Conservation (phyloP, 208 protist species). For the Vickermania ingenoplastis region DNA sequence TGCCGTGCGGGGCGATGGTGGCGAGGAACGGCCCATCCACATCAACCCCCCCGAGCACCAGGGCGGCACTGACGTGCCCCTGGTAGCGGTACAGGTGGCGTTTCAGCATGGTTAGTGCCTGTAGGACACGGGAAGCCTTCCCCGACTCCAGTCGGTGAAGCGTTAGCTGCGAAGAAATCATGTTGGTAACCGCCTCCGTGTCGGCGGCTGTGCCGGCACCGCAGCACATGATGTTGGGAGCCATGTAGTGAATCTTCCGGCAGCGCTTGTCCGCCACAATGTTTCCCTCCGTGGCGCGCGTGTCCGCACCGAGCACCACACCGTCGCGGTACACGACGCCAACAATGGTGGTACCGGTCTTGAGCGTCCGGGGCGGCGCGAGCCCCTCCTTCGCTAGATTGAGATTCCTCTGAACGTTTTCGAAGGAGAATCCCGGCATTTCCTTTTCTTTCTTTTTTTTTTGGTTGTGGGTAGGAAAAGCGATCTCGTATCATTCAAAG, state of each 20-base stretch:
- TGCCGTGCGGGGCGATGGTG: constrained; percentile 98
- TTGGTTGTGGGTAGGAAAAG: not conserved
- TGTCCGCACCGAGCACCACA: constrained; percentile 99
- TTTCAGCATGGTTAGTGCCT: constrained; percentile 96
- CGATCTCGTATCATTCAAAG: not conserved
- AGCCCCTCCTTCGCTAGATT: constrained; percentile 66
- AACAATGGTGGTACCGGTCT: constrained; percentile 99
- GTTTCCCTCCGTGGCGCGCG: constrained; percentile 96
- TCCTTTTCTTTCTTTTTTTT: constrained; percentile 6
- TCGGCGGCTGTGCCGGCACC: constrained; percentile 99
- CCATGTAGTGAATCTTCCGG: constrained; percentile 99
- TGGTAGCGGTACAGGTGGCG: constrained; percentile 97
- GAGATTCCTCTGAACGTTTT: constrained; percentile 88
- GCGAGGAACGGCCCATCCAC: constrained; percentile 95
- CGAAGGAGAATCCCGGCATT: constrained; percentile 92
- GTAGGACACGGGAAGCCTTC: constrained; percentile 92
- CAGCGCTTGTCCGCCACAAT: constrained; percentile 99
- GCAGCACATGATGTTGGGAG: constrained; percentile 99
- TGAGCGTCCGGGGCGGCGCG: constrained; percentile 79
- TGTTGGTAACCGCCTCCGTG: constrained; percentile 92
- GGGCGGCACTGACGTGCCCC: constrained; percentile 97
- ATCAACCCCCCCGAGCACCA: constrained; percentile 99
- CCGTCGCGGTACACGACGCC: constrained; percentile 98
- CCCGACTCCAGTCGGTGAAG: constrained; percentile 94
- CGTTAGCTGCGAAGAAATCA: constrained; percentile 92